A percentile compares a stretch with the other conserved stretches of the same genome.
Evolutionary conservation across 345 rosid genomes (phyloP).

Genomic region (Citrus inodora): DNA sequence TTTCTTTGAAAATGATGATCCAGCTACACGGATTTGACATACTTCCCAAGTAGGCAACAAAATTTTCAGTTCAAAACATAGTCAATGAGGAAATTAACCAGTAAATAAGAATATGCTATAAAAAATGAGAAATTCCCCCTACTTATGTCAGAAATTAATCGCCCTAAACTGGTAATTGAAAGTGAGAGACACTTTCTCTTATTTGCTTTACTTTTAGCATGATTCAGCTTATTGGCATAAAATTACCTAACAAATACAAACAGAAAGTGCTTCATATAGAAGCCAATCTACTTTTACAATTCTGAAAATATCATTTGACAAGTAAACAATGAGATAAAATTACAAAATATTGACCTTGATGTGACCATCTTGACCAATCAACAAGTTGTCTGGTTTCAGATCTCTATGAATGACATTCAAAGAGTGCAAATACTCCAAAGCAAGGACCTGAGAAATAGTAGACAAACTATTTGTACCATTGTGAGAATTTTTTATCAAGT

Average conservation of each 20-base stretch:
- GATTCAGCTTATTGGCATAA: not conserved
- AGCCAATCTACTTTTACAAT: not conserved
- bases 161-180: too few relatives aligned
- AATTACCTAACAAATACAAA: not conserved
- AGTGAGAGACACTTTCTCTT: not conserved
- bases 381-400: constrained; percentile 94
- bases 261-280: not conserved
- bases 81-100: not conserved
- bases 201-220: not conserved
- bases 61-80: not conserved
- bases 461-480: constrained; percentile 30
- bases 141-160: not conserved
- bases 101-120: not conserved
- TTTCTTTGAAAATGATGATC: not conserved
- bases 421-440: constrained; percentile 95
- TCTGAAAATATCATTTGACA: not conserved
- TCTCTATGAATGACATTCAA: constrained; percentile 91
- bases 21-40: not conserved
- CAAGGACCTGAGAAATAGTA: constrained; percentile 77
- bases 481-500: constrained; percentile 26
- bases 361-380: constrained; percentile 98
- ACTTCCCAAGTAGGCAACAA: not conserved
- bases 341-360: constrained; percentile 64
- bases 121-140: constrained; percentile 5
- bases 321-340: not conserved